Percentiles rank a stretch among this genome's conserved stretches.
Conservation (phyloP, 2,329 filamentous ascomycete species). For the Fusarium albidum region DNA sequence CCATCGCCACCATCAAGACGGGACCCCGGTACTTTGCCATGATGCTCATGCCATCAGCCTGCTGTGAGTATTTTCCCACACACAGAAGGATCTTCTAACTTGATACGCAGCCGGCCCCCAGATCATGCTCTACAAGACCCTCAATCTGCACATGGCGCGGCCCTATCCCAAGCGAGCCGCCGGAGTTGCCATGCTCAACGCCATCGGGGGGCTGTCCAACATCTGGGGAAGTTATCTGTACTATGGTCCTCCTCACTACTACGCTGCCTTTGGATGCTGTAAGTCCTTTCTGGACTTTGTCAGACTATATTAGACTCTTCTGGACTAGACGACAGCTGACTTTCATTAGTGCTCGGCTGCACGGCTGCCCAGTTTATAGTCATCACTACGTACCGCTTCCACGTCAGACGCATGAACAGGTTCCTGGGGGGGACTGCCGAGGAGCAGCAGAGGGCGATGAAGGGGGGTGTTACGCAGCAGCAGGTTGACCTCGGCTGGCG, state of each 20-base stretch:
- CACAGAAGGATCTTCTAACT: not conserved
- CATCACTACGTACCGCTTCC: slow-evolving; percentile 23
- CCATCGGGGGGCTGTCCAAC: slow-evolving; percentile 51
- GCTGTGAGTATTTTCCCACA: not conserved
- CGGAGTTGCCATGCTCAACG: slow-evolving; percentile 78
- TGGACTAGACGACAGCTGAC: not conserved
- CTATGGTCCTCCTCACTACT: slow-evolving; percentile 33
- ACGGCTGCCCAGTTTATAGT: slow-evolving; percentile 23
- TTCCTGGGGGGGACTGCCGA: slow-evolving; percentile 29
- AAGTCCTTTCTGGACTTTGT: too few relatives aligned
- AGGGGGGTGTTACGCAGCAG: slow-evolving; percentile 37
- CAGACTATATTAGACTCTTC: too few relatives aligned
- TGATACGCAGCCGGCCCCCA: slow-evolving; percentile 11
- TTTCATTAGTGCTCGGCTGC: slow-evolving; percentile 28
- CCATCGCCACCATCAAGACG: slow-evolving; percentile 64
- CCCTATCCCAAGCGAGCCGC: slow-evolving; percentile 75
- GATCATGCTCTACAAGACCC: slow-evolving; percentile 70
- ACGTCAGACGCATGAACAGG: slow-evolving; percentile 32
- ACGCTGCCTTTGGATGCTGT: slow-evolving; percentile 31
- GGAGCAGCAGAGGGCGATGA: slow-evolving; percentile 31
- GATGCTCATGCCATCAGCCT: slow-evolving; percentile 4
- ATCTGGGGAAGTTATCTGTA: slow-evolving; percentile 77
- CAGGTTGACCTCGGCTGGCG: slow-evolving; percentile 39
- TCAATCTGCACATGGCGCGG: slow-evolving; percentile 71
- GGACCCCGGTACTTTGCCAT: slow-evolving; percentile 66